phyloP scores from a whole-genome alignment of 805 yeast species.

The Pichia ethanolica region DNA sequence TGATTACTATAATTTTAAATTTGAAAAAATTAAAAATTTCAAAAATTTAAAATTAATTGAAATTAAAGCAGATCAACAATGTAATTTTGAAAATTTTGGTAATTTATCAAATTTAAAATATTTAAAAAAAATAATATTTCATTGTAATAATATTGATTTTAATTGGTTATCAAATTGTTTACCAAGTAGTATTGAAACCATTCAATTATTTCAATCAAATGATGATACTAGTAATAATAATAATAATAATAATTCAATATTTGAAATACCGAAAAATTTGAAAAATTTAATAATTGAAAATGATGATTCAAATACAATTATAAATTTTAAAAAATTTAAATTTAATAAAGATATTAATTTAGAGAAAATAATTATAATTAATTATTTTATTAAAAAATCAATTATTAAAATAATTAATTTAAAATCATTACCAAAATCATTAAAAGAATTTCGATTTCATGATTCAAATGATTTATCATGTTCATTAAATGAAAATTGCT shows the following conservation, averaged over 20 bases:
- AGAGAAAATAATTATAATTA: neutral
- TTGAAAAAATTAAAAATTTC: neutral
- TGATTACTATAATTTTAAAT: neutral
- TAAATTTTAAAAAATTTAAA: neutral
- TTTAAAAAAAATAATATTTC: neutral
- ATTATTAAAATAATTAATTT: neutral
- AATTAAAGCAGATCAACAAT: neutral
- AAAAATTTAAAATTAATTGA: neutral
- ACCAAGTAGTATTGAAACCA: neutral
- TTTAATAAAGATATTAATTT: neutral
- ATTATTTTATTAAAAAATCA: neutral
- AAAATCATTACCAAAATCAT: neutral
- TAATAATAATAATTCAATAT: neutral
- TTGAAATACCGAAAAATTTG: neutral
- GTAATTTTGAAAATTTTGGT: neutral
- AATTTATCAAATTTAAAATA: neutral
- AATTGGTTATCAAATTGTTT: neutral
- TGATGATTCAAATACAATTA: neutral
- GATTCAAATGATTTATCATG: neutral
- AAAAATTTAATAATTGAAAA: neutral
- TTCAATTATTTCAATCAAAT: neutral
- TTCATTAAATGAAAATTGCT: neutral
- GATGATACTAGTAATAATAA: neutral
- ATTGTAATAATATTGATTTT: neutral
- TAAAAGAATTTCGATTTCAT: slow-evolving; percentile 2